These are phyloP conservation scores for Escallonia rubra DNA, from an alignment of 129 eudicot species.

Conservation along the genomic window DNA sequence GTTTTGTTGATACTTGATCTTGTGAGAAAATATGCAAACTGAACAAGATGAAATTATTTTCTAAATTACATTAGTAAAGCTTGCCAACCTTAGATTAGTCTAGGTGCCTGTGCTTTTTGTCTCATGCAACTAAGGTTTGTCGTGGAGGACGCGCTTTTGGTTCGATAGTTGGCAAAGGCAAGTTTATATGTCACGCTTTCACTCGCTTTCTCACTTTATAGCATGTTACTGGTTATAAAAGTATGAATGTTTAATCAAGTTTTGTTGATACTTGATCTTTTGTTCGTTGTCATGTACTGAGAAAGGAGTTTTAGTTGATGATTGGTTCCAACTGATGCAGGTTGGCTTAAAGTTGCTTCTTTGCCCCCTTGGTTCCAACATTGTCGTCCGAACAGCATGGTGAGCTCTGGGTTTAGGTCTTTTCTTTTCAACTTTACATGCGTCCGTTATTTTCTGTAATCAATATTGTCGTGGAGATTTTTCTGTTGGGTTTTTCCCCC, in stretches of 20 bases:
- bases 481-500: too few relatives aligned
- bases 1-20: background rate
- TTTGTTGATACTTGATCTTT: background rate
- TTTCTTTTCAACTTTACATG: background rate
- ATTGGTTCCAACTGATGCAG: constrained; percentile 37
- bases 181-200: background rate
- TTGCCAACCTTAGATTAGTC: too few relatives aligned
- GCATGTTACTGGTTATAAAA: background rate
- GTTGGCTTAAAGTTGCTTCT: constrained; percentile 78
- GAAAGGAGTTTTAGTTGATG: constrained; percentile 1
- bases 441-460: background rate
- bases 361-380: constrained; percentile 69
- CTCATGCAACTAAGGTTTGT: too few relatives aligned
- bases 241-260: background rate
- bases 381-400: constrained; percentile 83
- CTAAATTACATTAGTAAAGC: too few relatives aligned
- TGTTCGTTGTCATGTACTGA: background rate
- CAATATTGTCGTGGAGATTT: background rate
- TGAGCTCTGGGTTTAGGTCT: constrained; percentile 22
- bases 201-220: background rate
- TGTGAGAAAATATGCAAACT: background rate
- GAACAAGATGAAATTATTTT: too few relatives aligned
- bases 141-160: background rate
- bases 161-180: too few relatives aligned
- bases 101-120: too few relatives aligned